Percentiles rank a stretch among this genome's conserved stretches.
Conservation (phyloP, 768 basidiomycete genomes). For the Exidia glandulosa region DNA sequence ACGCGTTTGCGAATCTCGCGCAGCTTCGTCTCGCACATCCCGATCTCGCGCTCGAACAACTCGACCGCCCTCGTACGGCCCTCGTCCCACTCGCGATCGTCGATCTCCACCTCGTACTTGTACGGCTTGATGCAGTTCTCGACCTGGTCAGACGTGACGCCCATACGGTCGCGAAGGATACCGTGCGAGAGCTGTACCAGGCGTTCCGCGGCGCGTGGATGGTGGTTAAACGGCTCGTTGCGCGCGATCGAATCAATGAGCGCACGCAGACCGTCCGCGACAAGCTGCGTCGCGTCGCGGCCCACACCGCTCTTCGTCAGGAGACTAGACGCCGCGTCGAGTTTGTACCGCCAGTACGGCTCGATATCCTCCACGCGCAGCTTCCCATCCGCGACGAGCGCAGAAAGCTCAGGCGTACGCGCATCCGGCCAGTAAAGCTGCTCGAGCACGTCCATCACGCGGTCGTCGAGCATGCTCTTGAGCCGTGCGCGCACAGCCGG, state of each 20-base stretch:
- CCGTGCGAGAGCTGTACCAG: slow-evolving; percentile 87
- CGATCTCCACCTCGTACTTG: slow-evolving; percentile 97
- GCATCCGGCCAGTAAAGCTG: slow-evolving; percentile 96
- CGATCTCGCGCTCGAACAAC: slow-evolving; percentile 75
- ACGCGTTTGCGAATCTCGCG: slow-evolving; percentile 80
- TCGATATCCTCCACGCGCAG: slow-evolving; percentile 69
- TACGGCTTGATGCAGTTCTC: slow-evolving; percentile 99
- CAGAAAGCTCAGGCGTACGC: slow-evolving; percentile 62
- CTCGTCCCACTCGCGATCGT: slow-evolving; percentile 81
- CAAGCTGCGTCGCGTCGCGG: slow-evolving; percentile 84
- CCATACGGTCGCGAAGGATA: slow-evolving; percentile 87
- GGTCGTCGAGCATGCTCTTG: slow-evolving; percentile 89
- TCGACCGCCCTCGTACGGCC: slow-evolving; percentile 67
- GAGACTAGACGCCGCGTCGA: slow-evolving; percentile 85
- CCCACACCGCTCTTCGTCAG: slow-evolving; percentile 95
- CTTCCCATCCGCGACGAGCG: slow-evolving; percentile 57
- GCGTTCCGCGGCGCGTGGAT: slow-evolving; percentile 80
- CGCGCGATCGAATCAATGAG: slow-evolving; percentile 83
- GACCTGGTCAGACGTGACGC: slow-evolving; percentile 93
- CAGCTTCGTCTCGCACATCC: slow-evolving; percentile 77
- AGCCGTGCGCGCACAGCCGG: slow-evolving; percentile 81
- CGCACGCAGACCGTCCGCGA: slow-evolving; percentile 83
- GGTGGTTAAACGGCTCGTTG: slow-evolving; percentile 85
- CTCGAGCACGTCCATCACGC: slow-evolving; percentile 94
- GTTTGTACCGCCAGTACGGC: slow-evolving; percentile 90